Conservation (phyloP, 768 basidiomycete species). For the Collybiopsis luxurians region DNA sequence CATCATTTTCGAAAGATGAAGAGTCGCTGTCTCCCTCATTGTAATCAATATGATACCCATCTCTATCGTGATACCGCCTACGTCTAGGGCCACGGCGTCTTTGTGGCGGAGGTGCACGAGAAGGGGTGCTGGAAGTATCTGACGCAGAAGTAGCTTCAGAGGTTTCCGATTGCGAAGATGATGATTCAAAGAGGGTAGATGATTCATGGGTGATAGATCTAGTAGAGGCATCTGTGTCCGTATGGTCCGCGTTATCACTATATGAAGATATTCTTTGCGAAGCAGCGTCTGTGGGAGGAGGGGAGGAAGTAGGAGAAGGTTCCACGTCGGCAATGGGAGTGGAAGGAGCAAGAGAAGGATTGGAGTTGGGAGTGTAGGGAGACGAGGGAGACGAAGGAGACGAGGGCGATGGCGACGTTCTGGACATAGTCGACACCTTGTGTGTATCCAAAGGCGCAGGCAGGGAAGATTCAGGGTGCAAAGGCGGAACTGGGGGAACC, state of each 20-base stretch:
- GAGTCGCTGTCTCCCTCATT: slow-evolving; percentile 3
- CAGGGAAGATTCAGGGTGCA: neutral
- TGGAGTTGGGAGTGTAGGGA: too few relatives aligned
- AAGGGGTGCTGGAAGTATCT: neutral
- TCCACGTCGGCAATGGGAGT: neutral
- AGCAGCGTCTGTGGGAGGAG: neutral
- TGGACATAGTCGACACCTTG: too few relatives aligned
- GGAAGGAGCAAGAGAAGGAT: neutral
- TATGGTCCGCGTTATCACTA: neutral
- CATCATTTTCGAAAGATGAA: neutral
- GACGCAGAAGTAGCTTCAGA: slow-evolving; percentile 4
- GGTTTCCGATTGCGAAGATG: neutral
- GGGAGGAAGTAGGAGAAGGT: neutral
- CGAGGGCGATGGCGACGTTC: too few relatives aligned
- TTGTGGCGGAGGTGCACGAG: neutral
- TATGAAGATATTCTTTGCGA: neutral
- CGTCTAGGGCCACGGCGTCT: neutral
- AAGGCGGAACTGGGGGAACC: neutral
- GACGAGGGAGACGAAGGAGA: too few relatives aligned
- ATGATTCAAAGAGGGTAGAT: slow-evolving; percentile 2
- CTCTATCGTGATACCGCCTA: slow-evolving; percentile 18
- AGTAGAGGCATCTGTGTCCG: neutral
- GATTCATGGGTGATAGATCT: neutral
- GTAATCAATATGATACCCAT: slow-evolving; percentile 16
- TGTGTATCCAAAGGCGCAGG: neutral